These are phyloP conservation scores for Pilasporangium apinafurcum DNA, from an alignment of 352 stramenopile genomes.

Conservation along the genomic window DNA sequence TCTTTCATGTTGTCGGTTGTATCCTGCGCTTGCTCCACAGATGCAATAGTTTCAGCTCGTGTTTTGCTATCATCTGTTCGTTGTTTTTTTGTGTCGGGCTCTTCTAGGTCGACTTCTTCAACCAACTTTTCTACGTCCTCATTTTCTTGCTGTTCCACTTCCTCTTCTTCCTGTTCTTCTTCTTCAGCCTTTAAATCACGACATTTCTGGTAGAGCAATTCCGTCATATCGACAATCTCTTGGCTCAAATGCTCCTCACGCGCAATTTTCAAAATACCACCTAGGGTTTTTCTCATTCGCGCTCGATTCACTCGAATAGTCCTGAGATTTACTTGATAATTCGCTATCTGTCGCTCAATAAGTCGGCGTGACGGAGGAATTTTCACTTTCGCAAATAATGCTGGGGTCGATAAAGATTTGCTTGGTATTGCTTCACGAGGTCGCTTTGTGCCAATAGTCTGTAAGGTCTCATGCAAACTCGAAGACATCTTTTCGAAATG, in stretches of 20 bases:
- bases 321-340: constrained; percentile 52
- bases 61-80: constrained; percentile 3
- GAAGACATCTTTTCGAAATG: constrained; percentile 65
- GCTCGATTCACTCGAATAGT: constrained; percentile 39
- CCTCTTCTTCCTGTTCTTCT: constrained; percentile 17
- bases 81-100: constrained; percentile 30
- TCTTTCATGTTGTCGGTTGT: too few species aligned
- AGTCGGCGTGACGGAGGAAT: constrained; percentile 58
- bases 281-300: constrained; percentile 41
- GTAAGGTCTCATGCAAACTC: constrained; percentile 36
- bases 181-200: constrained; percentile 35
- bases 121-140: constrained; percentile 8
- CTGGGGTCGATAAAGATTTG: constrained; percentile 23
- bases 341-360: constrained; percentile 65
- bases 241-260: constrained; percentile 49
- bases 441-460: constrained; percentile 42
- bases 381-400: constrained; percentile 45
- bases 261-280: constrained; percentile 48
- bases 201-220: constrained; percentile 50
- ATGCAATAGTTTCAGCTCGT: too few species aligned
- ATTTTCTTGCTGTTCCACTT: constrained; percentile 13
- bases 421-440: constrained; percentile 13
- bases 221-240: constrained; percentile 45
- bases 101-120: constrained; percentile 16
- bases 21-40: too few species aligned